These are phyloP conservation scores for Poterioochromonas sp. DNA, from an alignment of 352 stramenopile genomes.

Conservation along the genomic window DNA sequence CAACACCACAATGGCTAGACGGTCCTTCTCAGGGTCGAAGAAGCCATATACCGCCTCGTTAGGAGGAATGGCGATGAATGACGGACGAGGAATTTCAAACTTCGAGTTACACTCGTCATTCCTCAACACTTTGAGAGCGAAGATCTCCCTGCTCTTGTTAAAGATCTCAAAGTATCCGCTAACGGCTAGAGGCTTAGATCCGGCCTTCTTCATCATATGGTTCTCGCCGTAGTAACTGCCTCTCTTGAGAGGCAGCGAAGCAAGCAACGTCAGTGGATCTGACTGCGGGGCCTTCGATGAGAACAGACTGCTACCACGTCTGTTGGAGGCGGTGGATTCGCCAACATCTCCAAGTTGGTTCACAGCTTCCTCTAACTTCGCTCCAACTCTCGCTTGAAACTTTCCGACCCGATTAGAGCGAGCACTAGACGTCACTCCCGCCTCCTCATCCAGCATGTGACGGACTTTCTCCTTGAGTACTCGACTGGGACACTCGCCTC, in stretches of 20 bases:
- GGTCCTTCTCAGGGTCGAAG: not conserved
- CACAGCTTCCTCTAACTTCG: not conserved
- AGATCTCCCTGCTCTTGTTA: not conserved
- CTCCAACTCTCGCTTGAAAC: not conserved
- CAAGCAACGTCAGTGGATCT: too few relatives aligned
- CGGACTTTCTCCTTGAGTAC: not conserved
- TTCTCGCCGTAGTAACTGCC: not conserved
- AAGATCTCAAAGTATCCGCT: conserved; percentile 5
- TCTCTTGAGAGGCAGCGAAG: too few relatives aligned
- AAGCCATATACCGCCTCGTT: not conserved
- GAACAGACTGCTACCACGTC: too few relatives aligned
- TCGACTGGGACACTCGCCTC: not conserved
- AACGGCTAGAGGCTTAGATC: not conserved
- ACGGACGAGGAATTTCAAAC: not conserved
- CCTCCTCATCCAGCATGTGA: not conserved
- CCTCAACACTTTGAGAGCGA: not conserved
- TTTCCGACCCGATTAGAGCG: not conserved
- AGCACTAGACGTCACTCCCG: not conserved
- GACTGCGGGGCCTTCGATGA: too few relatives aligned
- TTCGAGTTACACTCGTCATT: not conserved
- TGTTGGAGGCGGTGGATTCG: too few relatives aligned
- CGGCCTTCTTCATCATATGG: too few relatives aligned
- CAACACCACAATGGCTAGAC: not conserved
- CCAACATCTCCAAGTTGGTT: too few relatives aligned
- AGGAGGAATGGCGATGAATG: not conserved